Conservation (phyloP, 2,329 filamentous ascomycete genomes). For the Lachnellula willkommii region DNA sequence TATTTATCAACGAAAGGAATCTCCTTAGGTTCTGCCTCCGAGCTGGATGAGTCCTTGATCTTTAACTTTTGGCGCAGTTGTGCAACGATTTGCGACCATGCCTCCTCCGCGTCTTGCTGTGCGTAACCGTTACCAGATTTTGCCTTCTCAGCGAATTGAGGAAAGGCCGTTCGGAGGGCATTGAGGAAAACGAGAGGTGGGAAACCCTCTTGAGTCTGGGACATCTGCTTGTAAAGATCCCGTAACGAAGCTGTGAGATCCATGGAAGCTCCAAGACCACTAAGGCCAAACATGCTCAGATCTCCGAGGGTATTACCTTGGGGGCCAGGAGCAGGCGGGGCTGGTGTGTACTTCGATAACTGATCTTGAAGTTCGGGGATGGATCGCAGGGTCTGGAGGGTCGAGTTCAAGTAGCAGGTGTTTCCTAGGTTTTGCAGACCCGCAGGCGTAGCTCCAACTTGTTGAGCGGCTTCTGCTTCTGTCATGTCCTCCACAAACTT, state of each 20-base stretch:
- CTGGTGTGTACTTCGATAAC: slow-evolving; percentile 57
- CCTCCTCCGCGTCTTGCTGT: slow-evolving; percentile 98
- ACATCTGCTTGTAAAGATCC: slow-evolving; percentile 84
- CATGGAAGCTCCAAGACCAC: slow-evolving; percentile 40
- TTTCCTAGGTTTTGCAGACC: slow-evolving; percentile 91
- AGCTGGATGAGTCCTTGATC: slow-evolving; percentile 46
- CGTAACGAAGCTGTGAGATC: slow-evolving; percentile 75
- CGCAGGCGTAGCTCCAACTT: slow-evolving; percentile 78
- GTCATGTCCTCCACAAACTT: slow-evolving; percentile 98
- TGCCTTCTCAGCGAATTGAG: slow-evolving; percentile 87
- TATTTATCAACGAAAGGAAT: slow-evolving; percentile 84
- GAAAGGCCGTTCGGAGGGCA: slow-evolving; percentile 71
- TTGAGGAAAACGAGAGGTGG: slow-evolving; percentile 77
- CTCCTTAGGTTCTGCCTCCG: slow-evolving; percentile 48
- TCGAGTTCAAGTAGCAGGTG: slow-evolving; percentile 98
- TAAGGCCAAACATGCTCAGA: slow-evolving; percentile 45
- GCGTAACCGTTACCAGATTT: slow-evolving; percentile 80
- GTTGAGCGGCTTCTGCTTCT: slow-evolving; percentile 79
- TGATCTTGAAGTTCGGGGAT: slow-evolving; percentile 88
- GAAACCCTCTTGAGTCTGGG: slow-evolving; percentile 81
- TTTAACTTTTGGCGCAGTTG: slow-evolving; percentile 75
- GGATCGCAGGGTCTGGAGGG: slow-evolving; percentile 80
- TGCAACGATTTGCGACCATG: slow-evolving; percentile 90
- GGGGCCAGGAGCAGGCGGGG: slow-evolving; percentile 21
- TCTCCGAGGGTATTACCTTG: slow-evolving; percentile 33